Evolutionary conservation across 768 basidiomycete genomes (phyloP).

Genomic region (Coprinopsis strossmayeri): DNA sequence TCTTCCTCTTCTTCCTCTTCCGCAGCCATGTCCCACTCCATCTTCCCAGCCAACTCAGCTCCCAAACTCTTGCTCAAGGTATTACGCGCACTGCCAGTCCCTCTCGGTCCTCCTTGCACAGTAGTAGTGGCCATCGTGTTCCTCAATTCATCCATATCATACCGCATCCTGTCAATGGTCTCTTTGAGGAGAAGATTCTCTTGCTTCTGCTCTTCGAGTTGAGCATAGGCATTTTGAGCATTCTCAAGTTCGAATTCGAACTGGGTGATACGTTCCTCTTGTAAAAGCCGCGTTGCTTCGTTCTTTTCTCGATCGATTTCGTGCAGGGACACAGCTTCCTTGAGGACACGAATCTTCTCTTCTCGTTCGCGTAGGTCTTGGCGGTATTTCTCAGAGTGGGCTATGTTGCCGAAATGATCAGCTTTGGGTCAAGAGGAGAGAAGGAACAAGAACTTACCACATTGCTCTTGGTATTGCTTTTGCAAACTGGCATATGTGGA

Average conservation of each 20-base stretch:
- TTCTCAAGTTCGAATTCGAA: constrained; percentile 68
- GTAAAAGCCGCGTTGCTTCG: constrained; percentile 57
- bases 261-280: constrained; percentile 62
- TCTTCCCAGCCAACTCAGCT: constrained; percentile 61
- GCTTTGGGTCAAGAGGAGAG: background rate
- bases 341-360: constrained; percentile 58
- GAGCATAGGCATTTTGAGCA: constrained; percentile 65
- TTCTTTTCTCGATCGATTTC: constrained; percentile 64
- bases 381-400: constrained; percentile 73
- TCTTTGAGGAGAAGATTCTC: constrained; percentile 91
- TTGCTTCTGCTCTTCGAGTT: constrained; percentile 89
- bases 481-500: constrained; percentile 71
- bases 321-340: constrained; percentile 54
- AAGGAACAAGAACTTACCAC: constrained; percentile 39
- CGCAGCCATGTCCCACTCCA: constrained; percentile 34
- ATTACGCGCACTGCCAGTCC: constrained; percentile 41
- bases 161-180: constrained; percentile 92
- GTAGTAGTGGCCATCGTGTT: constrained; percentile 32
- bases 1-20: constrained; percentile 30
- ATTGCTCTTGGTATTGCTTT: constrained; percentile 87
- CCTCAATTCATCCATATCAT: constrained; percentile 90
- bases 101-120: constrained; percentile 28
- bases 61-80: constrained; percentile 71
- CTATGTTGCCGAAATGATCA: constrained; percentile 24
- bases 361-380: constrained; percentile 70